phyloP scores from a whole-genome alignment of 371 early-diverging fungal species.

The Mucor piriformis region DNA sequence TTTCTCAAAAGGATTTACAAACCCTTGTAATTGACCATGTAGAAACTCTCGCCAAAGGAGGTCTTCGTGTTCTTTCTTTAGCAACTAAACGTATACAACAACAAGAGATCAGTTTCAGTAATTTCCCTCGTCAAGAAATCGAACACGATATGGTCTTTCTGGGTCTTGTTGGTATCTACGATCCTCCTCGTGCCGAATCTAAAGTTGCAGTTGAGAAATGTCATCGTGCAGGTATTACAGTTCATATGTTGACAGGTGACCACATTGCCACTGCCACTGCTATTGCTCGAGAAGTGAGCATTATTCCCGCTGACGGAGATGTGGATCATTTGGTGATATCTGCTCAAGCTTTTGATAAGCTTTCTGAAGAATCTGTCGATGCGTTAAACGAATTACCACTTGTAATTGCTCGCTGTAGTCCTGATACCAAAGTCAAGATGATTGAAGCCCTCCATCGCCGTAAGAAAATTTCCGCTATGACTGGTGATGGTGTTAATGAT shows the following conservation, averaged over 20 bases:
- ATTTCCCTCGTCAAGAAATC: constrained; percentile 28
- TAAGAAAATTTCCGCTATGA: constrained; percentile 66
- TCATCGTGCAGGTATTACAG: constrained; percentile 73
- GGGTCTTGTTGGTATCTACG: constrained; percentile 85
- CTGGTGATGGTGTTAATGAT: constrained; percentile 93
- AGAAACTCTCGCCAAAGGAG: constrained; percentile 53
- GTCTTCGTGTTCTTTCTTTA: constrained; percentile 80
- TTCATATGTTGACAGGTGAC: constrained; percentile 84
- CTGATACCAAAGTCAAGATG: constrained; percentile 78
- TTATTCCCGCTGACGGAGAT: constrained; percentile 36
- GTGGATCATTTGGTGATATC: constrained; percentile 34
- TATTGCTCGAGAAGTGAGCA: constrained; percentile 74
- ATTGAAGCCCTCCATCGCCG: constrained; percentile 65
- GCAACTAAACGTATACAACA: constrained; percentile 52
- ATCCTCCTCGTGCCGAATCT: constrained; percentile 74
- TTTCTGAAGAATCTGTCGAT: constrained; percentile 57
- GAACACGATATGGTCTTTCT: constrained; percentile 82
- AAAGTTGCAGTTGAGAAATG: constrained; percentile 63
- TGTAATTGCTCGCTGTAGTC: constrained; percentile 81
- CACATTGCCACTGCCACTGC: constrained; percentile 76
- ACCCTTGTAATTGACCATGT: constrained; percentile 59
- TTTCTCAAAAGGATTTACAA: constrained; percentile 58
- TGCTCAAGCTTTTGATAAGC: constrained; percentile 43
- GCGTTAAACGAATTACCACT: constrained; percentile 46
- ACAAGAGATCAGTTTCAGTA: constrained; percentile 17